Evolutionary conservation across 1,284 basidiomycete genomes (phyloP).

Genomic region (Cryptococcus sp.): DNA sequence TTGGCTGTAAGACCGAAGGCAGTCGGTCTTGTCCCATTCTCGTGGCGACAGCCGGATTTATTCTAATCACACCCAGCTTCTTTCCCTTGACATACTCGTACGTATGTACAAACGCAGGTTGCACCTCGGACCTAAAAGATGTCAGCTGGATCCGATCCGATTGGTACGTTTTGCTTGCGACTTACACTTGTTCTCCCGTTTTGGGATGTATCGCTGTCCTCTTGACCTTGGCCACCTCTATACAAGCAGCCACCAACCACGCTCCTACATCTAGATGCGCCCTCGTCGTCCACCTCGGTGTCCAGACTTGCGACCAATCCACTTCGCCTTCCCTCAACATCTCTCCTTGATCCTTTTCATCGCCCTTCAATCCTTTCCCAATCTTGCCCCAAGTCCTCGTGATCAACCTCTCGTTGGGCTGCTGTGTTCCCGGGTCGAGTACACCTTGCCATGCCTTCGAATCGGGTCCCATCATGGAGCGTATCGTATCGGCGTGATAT

Average conservation of each 20-base stretch:
- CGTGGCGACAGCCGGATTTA: conserved; percentile 75
- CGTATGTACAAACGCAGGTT: conserved; percentile 85
- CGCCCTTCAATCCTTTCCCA: conserved; percentile 52
- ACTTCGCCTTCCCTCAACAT: conserved; percentile 52
- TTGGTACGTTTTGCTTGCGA: no score
- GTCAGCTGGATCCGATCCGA: conserved; percentile 4
- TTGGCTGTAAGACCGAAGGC: conserved; percentile 76
- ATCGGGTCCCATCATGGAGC: conserved; percentile 48
- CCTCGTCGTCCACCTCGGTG: conserved; percentile 73
- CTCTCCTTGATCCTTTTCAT: conserved; percentile 38
- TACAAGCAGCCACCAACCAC: conserved; percentile 74
- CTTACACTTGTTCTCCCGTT: conserved; percentile 56
- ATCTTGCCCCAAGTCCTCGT: conserved; percentile 37
- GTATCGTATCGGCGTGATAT: conserved; percentile 77
- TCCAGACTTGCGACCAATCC: conserved; percentile 61
- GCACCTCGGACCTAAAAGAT: conserved; percentile 60
- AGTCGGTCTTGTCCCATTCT: conserved; percentile 73
- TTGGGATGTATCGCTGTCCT: conserved; percentile 56
- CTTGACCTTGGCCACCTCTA: conserved; percentile 75
- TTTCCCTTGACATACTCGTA: conserved; percentile 92
- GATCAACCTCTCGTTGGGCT: conserved; percentile 17
- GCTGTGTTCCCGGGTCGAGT: conserved; percentile 31
- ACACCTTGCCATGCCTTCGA: conserved; percentile 32
- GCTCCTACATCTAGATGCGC: conserved; percentile 74
- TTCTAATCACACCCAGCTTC: conserved; percentile 82